These are phyloP conservation scores for Forsythia suspensa DNA, from an alignment of 257 asterid species.

Conservation along the genomic window DNA sequence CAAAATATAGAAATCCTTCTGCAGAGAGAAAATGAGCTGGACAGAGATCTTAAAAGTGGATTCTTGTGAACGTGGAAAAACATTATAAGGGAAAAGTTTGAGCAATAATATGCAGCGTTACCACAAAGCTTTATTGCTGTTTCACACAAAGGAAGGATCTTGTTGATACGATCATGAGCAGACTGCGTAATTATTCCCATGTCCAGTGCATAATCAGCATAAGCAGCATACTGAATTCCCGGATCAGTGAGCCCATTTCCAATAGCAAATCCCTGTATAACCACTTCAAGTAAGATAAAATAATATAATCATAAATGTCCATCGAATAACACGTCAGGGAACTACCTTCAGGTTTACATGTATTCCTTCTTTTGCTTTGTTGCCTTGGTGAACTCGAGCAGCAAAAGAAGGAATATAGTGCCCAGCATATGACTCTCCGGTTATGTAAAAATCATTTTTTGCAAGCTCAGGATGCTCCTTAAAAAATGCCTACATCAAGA, in stretches of 20 bases:
- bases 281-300: constrained; percentile 26
- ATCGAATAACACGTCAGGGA: constrained; percentile 1
- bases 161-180: constrained; percentile 73
- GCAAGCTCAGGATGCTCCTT: constrained; percentile 82
- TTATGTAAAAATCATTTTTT: constrained; percentile 78
- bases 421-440: constrained; percentile 98
- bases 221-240: constrained; percentile 84
- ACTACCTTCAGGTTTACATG: constrained; percentile 84
- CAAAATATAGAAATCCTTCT: not conserved
- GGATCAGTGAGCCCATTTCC: constrained; percentile 98
- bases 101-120: constrained; percentile 32
- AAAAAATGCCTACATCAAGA: constrained; percentile 67
- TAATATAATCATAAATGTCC: constrained; percentile 2
- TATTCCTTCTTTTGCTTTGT: constrained; percentile 79
- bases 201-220: constrained; percentile 90
- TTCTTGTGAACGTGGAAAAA: not conserved
- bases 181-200: constrained; percentile 69
- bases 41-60: not conserved
- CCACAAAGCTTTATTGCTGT: constrained; percentile 84
- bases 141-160: constrained; percentile 81
- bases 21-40: not conserved
- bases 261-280: constrained; percentile 81
- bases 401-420: constrained; percentile 97
- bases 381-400: constrained; percentile 81
- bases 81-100: not conserved